Percentiles rank a stretch among this genome's conserved stretches.
These are phyloP conservation scores for Phytophthora brassicae DNA, from an alignment of 352 stramenopile genomes.

Conservation along the genomic window DNA sequence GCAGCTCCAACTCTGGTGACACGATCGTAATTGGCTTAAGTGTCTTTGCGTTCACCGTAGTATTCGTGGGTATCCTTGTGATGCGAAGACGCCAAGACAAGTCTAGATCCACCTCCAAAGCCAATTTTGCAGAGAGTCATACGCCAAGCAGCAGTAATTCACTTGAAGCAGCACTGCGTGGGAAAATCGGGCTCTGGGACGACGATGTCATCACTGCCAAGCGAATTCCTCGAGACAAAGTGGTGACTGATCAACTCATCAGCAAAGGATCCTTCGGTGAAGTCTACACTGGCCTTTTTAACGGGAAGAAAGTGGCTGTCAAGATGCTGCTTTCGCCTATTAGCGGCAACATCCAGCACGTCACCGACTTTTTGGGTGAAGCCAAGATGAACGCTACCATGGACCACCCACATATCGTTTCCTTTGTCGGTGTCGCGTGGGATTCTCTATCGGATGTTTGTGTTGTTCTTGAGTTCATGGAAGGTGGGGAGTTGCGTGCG, in stretches of 20 bases:
- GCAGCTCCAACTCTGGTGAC: constrained; percentile 7
- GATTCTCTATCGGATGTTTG: constrained; percentile 42
- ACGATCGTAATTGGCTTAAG: constrained; percentile 23
- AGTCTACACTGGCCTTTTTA: constrained; percentile 36
- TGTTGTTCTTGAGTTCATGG: constrained; percentile 53
- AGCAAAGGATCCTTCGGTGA: constrained; percentile 38
- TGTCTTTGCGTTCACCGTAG: constrained; percentile 14
- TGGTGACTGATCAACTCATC: constrained; percentile 28
- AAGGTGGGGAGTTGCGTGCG: constrained; percentile 42
- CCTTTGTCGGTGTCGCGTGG: constrained; percentile 48
- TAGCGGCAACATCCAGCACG: constrained; percentile 28
- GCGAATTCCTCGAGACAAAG: constrained; percentile 40
- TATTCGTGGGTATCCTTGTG: constrained; percentile 6
- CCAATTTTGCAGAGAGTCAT: constrained; percentile 18
- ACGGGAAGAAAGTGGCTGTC: constrained; percentile 36
- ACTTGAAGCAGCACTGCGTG: constrained; percentile 21
- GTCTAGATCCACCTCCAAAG: constrained; percentile 9
- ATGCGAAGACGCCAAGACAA: constrained; percentile 11
- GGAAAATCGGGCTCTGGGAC: constrained; percentile 33
- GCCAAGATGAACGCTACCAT: constrained; percentile 37
- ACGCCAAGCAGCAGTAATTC: constrained; percentile 16
- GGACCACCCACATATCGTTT: constrained; percentile 39
- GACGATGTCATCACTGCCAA: constrained; percentile 44
- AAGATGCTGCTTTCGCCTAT: constrained; percentile 38
- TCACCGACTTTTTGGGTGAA: constrained; percentile 44